phyloP scores from a whole-genome alignment of 139 green algal genomes.

The Closterium sp. region DNA sequence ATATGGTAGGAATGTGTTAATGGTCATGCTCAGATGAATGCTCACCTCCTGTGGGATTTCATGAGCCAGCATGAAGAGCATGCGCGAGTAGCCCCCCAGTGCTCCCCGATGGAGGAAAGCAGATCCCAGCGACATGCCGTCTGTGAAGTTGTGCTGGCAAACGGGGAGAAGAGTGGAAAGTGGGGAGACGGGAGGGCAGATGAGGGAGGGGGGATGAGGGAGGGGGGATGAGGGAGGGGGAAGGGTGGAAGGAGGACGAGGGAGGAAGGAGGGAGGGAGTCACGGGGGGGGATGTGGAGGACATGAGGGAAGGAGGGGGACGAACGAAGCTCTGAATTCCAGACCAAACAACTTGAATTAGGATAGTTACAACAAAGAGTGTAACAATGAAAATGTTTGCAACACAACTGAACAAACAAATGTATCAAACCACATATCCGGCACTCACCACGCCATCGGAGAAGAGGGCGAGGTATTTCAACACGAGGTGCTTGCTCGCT shows the following conservation, averaged over 20 bases:
- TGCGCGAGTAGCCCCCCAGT: constrained; percentile 30
- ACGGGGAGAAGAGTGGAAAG: too few species aligned
- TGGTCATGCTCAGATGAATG: too few species aligned
- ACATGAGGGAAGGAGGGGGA: too few species aligned
- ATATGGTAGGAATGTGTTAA: too few species aligned
- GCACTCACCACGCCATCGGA: constrained; percentile 47
- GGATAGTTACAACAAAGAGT: too few species aligned
- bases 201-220: background rate
- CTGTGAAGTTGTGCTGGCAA: constrained; percentile 56
- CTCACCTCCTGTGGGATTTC: constrained; percentile 52
- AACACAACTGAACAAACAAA: too few species aligned
- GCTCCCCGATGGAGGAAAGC: constrained; percentile 41
- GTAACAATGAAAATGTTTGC: too few species aligned
- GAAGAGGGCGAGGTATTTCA: constrained; percentile 53
- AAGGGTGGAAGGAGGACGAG: background rate
- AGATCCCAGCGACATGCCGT: constrained; percentile 51
- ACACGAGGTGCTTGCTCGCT: background rate
- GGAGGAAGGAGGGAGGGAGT: background rate
- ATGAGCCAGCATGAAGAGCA: constrained; percentile 52
- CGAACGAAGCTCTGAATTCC: too few species aligned
- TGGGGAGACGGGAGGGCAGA: background rate
- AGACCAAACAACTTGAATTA: too few species aligned
- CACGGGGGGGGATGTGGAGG: too few species aligned
- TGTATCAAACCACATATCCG: too few species aligned
- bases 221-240: background rate